Evolutionary conservation across 768 basidiomycete species (phyloP).

Genomic region (Phlegmacium glaucopus): DNA sequence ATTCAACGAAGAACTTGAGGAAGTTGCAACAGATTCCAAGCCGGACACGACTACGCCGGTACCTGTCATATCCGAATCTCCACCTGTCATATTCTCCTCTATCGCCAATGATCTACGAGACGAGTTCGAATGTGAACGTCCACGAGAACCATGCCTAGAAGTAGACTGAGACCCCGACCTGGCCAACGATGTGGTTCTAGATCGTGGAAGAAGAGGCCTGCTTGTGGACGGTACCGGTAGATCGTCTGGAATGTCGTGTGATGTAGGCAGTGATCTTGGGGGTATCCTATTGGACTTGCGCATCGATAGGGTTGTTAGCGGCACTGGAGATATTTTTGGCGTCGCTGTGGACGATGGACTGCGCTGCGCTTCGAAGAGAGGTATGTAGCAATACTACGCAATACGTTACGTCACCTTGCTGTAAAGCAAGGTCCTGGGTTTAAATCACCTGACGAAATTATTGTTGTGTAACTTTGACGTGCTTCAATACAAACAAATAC

Average conservation of each 20-base stretch:
- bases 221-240: conserved; percentile 23
- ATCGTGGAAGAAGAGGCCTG: conserved; percentile 18
- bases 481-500: too few species aligned
- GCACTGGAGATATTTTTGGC: too few species aligned
- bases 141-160: background rate
- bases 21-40: background rate
- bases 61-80: conserved; percentile 3
- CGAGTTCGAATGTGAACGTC: background rate
- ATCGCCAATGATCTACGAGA: background rate
- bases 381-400: too few species aligned
- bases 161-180: conserved; percentile 6
- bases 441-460: too few species aligned
- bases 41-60: background rate
- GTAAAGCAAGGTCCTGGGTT: too few species aligned
- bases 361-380: too few species aligned
- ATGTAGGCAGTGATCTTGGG: background rate
- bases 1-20: background rate
- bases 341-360: too few species aligned
- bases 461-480: too few species aligned
- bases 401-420: too few species aligned
- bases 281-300: background rate
- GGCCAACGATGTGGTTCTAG: conserved; percentile 14
- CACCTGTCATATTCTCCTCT: background rate
- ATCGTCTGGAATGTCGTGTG: conserved; percentile 8
- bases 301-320: background rate